phyloP scores from a whole-genome alignment of 805 yeast species.

The Teunomyces barrocoloradensis region DNA sequence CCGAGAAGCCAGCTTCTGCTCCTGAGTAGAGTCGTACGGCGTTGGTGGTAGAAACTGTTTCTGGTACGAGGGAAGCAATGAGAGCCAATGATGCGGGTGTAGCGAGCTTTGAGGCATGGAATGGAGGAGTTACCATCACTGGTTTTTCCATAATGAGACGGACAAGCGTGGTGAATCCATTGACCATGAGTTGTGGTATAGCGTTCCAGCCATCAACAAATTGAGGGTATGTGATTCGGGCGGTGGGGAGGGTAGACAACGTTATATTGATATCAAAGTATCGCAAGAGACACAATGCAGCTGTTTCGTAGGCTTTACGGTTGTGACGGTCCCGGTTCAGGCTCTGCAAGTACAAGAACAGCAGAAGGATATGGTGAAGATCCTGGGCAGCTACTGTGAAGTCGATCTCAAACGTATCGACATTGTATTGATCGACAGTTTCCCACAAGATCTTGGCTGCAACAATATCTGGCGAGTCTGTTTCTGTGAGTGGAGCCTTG shows the following conservation, averaged over 20 bases:
- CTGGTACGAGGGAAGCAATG: constrained; percentile 25
- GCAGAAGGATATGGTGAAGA: background rate
- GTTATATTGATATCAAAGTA: constrained; percentile 45
- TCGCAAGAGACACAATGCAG: constrained; percentile 46
- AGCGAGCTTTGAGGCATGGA: constrained; percentile 36
- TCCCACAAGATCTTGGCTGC: constrained; percentile 1
- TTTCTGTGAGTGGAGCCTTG: background rate
- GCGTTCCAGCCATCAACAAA: constrained; percentile 8
- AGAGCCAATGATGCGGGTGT: constrained; percentile 38
- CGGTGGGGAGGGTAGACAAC: constrained; percentile 13
- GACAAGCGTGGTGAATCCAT: background rate
- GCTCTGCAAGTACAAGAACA: background rate
- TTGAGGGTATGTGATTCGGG: constrained; percentile 14
- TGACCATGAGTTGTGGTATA: background rate
- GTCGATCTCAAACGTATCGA: background rate
- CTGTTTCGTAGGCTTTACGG: constrained; percentile 43
- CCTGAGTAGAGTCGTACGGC: constrained; percentile 68
- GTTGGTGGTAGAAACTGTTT: constrained; percentile 41
- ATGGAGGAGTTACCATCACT: constrained; percentile 4
- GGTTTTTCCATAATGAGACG: background rate
- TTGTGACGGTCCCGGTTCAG: constrained; percentile 7
- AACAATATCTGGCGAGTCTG: background rate
- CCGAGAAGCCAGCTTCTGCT: constrained; percentile 78
- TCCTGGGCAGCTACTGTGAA: background rate
- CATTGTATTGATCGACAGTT: background rate